Percentiles rank a stretch among this genome's conserved stretches.
Conservation (phyloP, 1,139 yeast genomes). For the Protomyces inundatus region DNA sequence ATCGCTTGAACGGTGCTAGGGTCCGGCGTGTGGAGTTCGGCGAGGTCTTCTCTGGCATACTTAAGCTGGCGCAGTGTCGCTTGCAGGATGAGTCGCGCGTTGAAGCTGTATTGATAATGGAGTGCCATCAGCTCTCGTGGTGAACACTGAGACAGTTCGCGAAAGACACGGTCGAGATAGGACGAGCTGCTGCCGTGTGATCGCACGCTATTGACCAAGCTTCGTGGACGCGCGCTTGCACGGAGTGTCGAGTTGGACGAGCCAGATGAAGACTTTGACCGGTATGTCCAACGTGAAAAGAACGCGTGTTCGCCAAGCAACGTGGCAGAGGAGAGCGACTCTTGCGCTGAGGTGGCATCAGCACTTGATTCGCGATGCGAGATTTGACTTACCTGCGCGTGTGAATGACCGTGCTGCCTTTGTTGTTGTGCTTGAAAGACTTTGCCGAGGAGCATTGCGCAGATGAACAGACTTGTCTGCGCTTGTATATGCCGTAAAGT, state of each 20-base stretch:
- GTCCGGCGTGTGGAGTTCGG: not conserved
- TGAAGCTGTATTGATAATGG: conserved; percentile 3
- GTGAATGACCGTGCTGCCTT: too few species aligned
- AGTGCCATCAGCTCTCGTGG: not conserved
- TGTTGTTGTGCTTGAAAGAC: too few species aligned
- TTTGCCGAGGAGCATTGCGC: too few species aligned
- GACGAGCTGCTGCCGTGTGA: not conserved
- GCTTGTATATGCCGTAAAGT: too few species aligned
- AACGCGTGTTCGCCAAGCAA: not conserved
- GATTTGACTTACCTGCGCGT: too few species aligned
- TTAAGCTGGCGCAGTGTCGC: conserved; percentile 4
- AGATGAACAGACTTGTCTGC: too few species aligned
- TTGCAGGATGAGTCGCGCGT: conserved; percentile 19
- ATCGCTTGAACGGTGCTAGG: not conserved
- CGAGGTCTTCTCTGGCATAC: conserved; percentile 7
- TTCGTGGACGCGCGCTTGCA: not conserved
- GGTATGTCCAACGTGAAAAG: not conserved
- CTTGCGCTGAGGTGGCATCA: not conserved
- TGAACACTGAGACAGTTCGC: not conserved
- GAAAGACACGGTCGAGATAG: not conserved
- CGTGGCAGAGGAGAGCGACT: not conserved
- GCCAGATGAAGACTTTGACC: not conserved
- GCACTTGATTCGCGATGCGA: too few species aligned
- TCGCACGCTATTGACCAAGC: not conserved
- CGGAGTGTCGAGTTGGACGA: not conserved